Evolutionary conservation across 768 basidiomycete species (phyloP), one percentile per base, ranked within the genome.

Genomic region (Coprinopsis strossmayeri): DNA sequence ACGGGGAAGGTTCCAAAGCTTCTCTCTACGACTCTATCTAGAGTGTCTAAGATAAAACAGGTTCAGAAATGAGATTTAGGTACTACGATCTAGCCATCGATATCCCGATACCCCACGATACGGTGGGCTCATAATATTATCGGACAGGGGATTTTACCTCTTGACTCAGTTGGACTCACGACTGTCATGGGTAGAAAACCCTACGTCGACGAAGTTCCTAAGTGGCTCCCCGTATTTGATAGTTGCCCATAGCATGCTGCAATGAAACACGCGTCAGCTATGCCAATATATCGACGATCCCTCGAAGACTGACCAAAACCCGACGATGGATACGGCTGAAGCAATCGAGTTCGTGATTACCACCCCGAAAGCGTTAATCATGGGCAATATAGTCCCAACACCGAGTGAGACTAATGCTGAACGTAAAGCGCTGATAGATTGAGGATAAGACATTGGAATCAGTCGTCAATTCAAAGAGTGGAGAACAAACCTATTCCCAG

Each of bases 211-310:
- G 15, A 32, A 5, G 13, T 7, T 27, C 3, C 77, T 66, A 70
- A 80, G 69, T 23, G 59, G 58, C 32, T 67, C 66, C 3, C 76
- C 78, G 39, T 77, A 72, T 3, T 59, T 61, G 48, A 80, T 72
- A 9, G 71, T 72, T 34, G 69, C 41, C 64, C 67, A 68, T 1
- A 79, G 43, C 18, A 77, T n/a, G 37, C 78, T 79, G 49, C 39
- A 21, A 24, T 2, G 23, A 13, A 20, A 21, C 39, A 10, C 34
- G 26, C 17, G 12, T 11, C 13, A 32, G 23, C 28, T 12, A 34
- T 20, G 4, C 11, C n/a, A 21, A 63, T 45, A 43, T 13, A 5
- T 7, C 21, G 10, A 26, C 23, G 35, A 49, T 18, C 10, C n/a
- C 17, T 3, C 43, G 24, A 34, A 12, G 24, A 64, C 77, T 48